Percentiles rank a stretch among this genome's conserved stretches.
These are phyloP conservation scores for Haberlea rhodopensis DNA, from an alignment of 257 asterid species.

Conservation along the genomic window DNA sequence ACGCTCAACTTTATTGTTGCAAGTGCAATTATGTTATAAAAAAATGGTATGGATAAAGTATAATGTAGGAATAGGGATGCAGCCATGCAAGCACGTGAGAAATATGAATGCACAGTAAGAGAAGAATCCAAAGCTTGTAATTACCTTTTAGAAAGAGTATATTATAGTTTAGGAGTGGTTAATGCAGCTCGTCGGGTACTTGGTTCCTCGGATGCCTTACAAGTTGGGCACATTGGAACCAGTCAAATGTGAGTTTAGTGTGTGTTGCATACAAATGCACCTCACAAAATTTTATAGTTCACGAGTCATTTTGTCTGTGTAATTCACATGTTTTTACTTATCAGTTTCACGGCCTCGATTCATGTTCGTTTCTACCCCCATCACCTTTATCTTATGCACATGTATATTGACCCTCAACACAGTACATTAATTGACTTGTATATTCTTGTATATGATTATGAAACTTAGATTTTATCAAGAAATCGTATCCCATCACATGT, in stretches of 20 bases:
- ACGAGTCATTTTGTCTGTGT: neutral
- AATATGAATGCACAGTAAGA: conserved; percentile 27
- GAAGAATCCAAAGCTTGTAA: conserved; percentile 30
- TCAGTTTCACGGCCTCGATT: neutral
- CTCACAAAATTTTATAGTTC: neutral
- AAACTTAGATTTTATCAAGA: too few relatives aligned
- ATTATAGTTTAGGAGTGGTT: neutral
- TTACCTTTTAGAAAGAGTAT: too few relatives aligned
- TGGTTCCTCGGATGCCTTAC: neutral
- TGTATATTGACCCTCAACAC: neutral
- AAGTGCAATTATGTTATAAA: too few relatives aligned
- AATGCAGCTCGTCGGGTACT: neutral
- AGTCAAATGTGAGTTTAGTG: neutral
- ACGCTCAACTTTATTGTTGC: too few relatives aligned
- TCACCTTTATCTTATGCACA: too few relatives aligned
- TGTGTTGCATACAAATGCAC: neutral
- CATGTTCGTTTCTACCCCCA: neutral
- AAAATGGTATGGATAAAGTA: conserved; percentile 11
- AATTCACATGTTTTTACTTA: neutral
- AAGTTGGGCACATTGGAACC: neutral
- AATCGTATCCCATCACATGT: too few relatives aligned
- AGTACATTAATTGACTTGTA: neutral
- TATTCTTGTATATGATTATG: neutral
- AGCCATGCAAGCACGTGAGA: conserved; percentile 43
- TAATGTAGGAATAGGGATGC: conserved; percentile 4